Conservation (phyloP, 2,329 filamentous ascomycete species). For the Phaeosphaeriaceae sp. region DNA sequence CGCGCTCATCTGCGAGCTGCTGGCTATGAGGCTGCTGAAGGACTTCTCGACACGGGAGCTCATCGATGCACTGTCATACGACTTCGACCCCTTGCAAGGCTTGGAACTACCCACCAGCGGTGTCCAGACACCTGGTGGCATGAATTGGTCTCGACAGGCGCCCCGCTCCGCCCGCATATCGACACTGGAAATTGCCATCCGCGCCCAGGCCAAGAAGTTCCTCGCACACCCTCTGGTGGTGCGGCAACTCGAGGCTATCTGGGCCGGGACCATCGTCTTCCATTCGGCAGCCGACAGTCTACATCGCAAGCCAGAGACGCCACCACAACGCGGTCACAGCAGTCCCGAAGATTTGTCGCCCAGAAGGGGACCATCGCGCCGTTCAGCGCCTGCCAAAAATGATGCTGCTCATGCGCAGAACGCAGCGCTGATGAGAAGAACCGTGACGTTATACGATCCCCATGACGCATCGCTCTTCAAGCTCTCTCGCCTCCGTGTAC, state of each 20-base stretch:
- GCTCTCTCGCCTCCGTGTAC: slow-evolving; percentile 86
- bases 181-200: slow-evolving; percentile 90
- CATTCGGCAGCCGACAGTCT: slow-evolving; percentile 87
- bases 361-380: slow-evolving; percentile 39
- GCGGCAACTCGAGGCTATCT: slow-evolving; percentile 95
- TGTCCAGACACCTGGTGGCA: slow-evolving; percentile 31
- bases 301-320: slow-evolving; percentile 67
- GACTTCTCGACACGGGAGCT: slow-evolving; percentile 89
- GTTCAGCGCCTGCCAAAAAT: slow-evolving; percentile 32
- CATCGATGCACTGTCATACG: slow-evolving; percentile 93
- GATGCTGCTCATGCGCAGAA: slow-evolving; percentile 30
- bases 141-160: slow-evolving; percentile 32
- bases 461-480: slow-evolving; percentile 91
- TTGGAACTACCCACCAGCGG: slow-evolving; percentile 61
- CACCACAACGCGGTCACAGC: slow-evolving; percentile 29
- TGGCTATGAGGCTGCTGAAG: slow-evolving; percentile 87
- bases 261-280: slow-evolving; percentile 95
- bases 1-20: slow-evolving; percentile 86
- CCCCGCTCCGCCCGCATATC: slow-evolving; percentile 77
- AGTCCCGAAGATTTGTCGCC: slow-evolving; percentile 37
- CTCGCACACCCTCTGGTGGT: slow-evolving; percentile 90
- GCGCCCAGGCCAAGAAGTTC: slow-evolving; percentile 90
- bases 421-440: slow-evolving; percentile 66
- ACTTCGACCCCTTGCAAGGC: slow-evolving; percentile 91
- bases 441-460: slow-evolving; percentile 88